Evolutionary conservation across 2,329 filamentous ascomycete species (phyloP).

Genomic region (Ophiocordyceps robertsii): DNA sequence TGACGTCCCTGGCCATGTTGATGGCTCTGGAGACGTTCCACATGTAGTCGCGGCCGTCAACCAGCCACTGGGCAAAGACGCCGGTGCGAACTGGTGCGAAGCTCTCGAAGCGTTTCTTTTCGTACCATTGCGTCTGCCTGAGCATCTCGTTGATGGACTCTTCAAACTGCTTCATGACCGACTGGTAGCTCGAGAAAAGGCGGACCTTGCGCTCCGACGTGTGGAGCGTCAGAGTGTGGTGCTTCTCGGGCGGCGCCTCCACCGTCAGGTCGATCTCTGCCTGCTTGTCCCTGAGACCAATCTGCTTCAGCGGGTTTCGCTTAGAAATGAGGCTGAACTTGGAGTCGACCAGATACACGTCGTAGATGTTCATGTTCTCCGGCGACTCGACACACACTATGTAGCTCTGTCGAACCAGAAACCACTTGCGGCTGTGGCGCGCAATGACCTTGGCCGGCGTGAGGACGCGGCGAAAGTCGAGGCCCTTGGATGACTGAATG

Average conservation of each 20-base stretch:
- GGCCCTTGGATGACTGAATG: constrained; percentile 80
- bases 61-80: constrained; percentile 90
- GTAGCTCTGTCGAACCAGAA: constrained; percentile 93
- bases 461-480: constrained; percentile 72
- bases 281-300: constrained; percentile 46
- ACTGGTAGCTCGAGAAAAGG: constrained; percentile 80
- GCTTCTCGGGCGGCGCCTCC: constrained; percentile 35
- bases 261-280: constrained; percentile 26
- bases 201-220: constrained; percentile 91
- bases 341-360: constrained; percentile 92
- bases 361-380: constrained; percentile 97
- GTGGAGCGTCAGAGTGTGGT: constrained; percentile 76
- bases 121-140: constrained; percentile 67
- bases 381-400: constrained; percentile 97
- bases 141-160: constrained; percentile 85
- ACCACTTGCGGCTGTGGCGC: constrained; percentile 89
- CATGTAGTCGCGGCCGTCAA: constrained; percentile 96
- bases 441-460: constrained; percentile 67
- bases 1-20: constrained; percentile 92
- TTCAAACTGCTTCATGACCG: constrained; percentile 81
- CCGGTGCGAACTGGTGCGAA: constrained; percentile 81
- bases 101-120: constrained; percentile 76
- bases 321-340: constrained; percentile 75
- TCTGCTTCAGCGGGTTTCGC: constrained; percentile 39
- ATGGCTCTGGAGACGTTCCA: constrained; percentile 97